These are phyloP conservation scores for Cercospora zeina DNA, from an alignment of 2,329 filamentous ascomycete genomes.

Conservation along the genomic window DNA sequence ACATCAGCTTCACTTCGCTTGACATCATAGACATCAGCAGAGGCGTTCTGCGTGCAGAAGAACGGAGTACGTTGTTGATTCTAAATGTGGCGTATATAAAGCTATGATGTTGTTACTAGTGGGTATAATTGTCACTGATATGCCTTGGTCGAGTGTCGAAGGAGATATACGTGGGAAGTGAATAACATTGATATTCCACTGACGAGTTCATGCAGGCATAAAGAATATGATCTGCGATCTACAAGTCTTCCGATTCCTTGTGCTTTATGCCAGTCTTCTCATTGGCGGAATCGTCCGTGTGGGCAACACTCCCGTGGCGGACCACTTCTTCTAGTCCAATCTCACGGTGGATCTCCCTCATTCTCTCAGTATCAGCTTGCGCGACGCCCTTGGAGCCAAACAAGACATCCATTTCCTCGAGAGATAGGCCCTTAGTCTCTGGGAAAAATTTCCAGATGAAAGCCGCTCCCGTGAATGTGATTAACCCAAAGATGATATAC, in stretches of 20 bases:
- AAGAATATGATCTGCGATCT: neutral
- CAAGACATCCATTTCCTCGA: conserved; percentile 45
- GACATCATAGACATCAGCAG: no score
- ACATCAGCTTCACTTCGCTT: neutral
- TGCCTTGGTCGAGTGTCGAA: no score
- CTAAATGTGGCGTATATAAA: no score
- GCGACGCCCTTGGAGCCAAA: conserved; percentile 60
- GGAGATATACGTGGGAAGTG: no score
- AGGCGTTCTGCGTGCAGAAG: no score
- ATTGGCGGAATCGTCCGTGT: conserved; percentile 8
- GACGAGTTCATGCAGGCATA: no score
- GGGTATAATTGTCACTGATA: no score
- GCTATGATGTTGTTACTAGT: no score
- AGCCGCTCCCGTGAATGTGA: conserved; percentile 62
- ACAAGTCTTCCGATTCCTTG: conserved; percentile 21
- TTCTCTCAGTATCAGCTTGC: conserved; percentile 66
- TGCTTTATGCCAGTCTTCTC: conserved; percentile 27
- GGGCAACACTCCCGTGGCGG: conserved; percentile 26
- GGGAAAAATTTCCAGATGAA: conserved; percentile 57
- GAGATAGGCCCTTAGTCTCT: conserved; percentile 55
- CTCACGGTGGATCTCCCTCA: conserved; percentile 70
- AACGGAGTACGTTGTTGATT: no score
- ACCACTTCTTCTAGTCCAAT: conserved; percentile 58
- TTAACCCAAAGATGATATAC: conserved; percentile 67
- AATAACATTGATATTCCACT: no score